A percentile compares a stretch with the other conserved stretches of the same genome.
Evolutionary conservation across 1,284 basidiomycete species (phyloP).

Genomic region (Ceratobasidium sp.): DNA sequence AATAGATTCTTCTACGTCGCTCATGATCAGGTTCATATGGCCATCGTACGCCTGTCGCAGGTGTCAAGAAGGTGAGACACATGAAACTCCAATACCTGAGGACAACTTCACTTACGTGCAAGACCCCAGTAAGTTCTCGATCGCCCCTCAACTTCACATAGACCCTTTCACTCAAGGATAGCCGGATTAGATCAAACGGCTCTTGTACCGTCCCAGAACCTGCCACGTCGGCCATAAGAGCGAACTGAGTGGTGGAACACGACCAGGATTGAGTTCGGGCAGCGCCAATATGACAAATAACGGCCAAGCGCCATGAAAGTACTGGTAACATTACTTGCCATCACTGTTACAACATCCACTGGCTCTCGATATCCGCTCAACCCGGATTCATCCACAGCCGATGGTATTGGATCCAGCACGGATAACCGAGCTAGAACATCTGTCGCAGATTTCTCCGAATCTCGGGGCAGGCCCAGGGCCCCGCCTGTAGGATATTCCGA

Average conservation of each 20-base stretch:
- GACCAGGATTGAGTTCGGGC: too few relatives aligned
- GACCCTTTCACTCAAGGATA: slow-evolving; percentile 95
- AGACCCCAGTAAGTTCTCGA: slow-evolving; percentile 86
- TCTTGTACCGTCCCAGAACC: slow-evolving; percentile 77
- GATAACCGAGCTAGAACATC: too few relatives aligned
- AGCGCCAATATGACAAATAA: too few relatives aligned
- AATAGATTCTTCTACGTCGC: slow-evolving; percentile 95
- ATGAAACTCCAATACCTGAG: neutral
- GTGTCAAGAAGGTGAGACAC: slow-evolving; percentile 5
- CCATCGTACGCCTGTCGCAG: slow-evolving; percentile 89
- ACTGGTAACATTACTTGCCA: too few relatives aligned
- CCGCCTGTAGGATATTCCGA: too few relatives aligned
- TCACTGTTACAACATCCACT: too few relatives aligned
- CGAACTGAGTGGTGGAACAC: neutral
- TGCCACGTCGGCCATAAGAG: slow-evolving; percentile 69
- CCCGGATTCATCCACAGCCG: too few relatives aligned
- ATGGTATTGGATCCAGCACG: too few relatives aligned
- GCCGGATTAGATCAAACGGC: slow-evolving; percentile 96
- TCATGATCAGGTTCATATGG: slow-evolving; percentile 99
- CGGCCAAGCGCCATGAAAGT: too few relatives aligned
- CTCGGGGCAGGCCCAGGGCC: too few relatives aligned
- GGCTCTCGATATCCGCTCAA: too few relatives aligned
- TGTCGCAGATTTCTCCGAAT: too few relatives aligned
- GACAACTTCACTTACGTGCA: slow-evolving; percentile 72
- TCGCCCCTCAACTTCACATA: slow-evolving; percentile 96